A percentile compares a stretch with the other conserved stretches of the same genome.
Evolutionary conservation across 1,139 yeast genomes (phyloP).

Genomic region (Protomyces arabidopsidicola): DNA sequence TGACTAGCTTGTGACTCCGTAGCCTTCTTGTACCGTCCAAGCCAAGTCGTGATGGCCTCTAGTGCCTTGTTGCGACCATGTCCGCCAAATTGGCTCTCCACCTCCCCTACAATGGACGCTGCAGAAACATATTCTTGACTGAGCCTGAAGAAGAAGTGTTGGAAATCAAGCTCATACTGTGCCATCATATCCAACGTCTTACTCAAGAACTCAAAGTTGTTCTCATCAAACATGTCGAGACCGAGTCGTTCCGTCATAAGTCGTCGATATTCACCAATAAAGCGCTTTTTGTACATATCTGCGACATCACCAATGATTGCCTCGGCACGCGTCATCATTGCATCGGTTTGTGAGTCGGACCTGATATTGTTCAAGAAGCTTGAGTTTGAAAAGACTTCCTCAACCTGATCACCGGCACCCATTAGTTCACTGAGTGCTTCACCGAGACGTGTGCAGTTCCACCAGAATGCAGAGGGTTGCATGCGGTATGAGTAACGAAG

Average conservation of each 20-base stretch:
- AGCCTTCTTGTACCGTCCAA: slow-evolving; percentile 43
- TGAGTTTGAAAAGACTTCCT: slow-evolving; percentile 38
- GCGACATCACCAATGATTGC: slow-evolving; percentile 60
- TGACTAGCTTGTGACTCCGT: slow-evolving; percentile 43
- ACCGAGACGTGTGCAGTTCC: slow-evolving; percentile 83
- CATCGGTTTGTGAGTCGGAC: slow-evolving; percentile 50
- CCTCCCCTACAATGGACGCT: slow-evolving; percentile 3
- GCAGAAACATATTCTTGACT: slow-evolving; percentile 45
- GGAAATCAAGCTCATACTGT: slow-evolving; percentile 67
- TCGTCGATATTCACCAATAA: slow-evolving; percentile 55
- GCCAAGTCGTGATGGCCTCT: slow-evolving; percentile 42
- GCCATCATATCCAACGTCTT: slow-evolving; percentile 52
- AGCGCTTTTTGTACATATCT: slow-evolving; percentile 59
- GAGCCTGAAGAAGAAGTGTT: slow-evolving; percentile 64
- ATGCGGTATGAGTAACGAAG: slow-evolving; percentile 71
- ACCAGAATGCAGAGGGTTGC: slow-evolving; percentile 85
- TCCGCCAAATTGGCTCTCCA: slow-evolving; percentile 35
- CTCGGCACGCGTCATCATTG: slow-evolving; percentile 59
- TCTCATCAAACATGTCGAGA: slow-evolving; percentile 44
- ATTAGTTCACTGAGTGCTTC: slow-evolving; percentile 77
- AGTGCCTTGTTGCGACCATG: slow-evolving; percentile 37
- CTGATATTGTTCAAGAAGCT: slow-evolving; percentile 41
- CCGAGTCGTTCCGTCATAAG: slow-evolving; percentile 70
- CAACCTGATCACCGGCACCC: slow-evolving; percentile 49
- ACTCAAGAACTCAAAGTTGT: slow-evolving; percentile 51